Conservation (phyloP, 106 monocot species). For the Vanilla planifolia region DNA sequence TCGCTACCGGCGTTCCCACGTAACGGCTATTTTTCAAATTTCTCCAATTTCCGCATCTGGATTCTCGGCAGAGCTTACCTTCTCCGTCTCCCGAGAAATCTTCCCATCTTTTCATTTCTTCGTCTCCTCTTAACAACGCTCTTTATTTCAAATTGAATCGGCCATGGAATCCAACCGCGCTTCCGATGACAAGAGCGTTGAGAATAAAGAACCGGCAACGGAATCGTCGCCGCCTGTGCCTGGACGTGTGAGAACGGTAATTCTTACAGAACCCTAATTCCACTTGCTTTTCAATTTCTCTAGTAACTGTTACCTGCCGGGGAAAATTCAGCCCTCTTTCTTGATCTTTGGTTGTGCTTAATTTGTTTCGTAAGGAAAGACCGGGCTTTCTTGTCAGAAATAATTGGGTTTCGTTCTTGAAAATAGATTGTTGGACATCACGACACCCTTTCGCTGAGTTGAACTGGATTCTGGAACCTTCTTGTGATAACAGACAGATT, state of each 20-base stretch:
- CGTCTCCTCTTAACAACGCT: background rate
- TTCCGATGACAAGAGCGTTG: background rate
- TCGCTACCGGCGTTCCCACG: no score
- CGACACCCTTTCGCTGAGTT: no score
- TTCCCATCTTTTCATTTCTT: background rate
- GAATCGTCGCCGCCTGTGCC: background rate
- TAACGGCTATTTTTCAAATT: conserved; percentile 5
- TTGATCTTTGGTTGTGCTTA: background rate
- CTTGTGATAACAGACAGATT: no score
- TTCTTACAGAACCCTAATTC: background rate
- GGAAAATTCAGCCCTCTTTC: background rate
- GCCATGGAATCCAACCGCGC: background rate
- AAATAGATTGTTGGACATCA: no score
- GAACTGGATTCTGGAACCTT: no score
- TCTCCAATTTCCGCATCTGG: background rate
- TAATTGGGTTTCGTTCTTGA: background rate
- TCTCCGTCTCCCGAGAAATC: background rate
- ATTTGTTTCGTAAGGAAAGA: background rate
- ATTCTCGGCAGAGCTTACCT: background rate
- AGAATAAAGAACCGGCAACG: background rate
- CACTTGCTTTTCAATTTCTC: background rate
- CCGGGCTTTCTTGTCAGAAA: background rate
- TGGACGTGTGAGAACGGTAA: background rate
- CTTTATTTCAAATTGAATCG: no score
- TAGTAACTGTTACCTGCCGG: background rate